A percentile compares a stretch with the other conserved stretches of the same genome.
These are phyloP conservation scores for Paxillus ammoniavirescens DNA, from an alignment of 768 basidiomycete species.

Conservation along the genomic window DNA sequence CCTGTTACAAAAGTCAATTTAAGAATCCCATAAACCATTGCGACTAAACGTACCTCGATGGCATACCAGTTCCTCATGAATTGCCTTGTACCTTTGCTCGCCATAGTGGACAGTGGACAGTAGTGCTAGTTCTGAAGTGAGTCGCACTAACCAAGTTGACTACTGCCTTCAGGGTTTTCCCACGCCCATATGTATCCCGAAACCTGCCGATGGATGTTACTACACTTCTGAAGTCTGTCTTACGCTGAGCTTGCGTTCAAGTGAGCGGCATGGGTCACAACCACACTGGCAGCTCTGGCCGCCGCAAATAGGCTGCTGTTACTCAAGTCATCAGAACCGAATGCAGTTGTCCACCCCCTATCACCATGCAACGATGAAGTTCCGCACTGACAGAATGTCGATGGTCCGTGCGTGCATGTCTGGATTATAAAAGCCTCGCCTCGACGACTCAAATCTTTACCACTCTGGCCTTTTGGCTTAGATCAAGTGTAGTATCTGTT, in stretches of 20 bases:
- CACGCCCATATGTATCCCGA: background rate
- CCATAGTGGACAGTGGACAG: conserved; percentile 22
- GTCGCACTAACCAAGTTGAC: background rate
- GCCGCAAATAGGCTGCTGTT: no score
- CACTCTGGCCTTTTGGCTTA: conserved; percentile 53
- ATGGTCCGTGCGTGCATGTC: no score
- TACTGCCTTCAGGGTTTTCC: background rate
- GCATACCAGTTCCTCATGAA: conserved; percentile 45
- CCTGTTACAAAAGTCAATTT: conserved; percentile 29
- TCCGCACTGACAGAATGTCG: no score
- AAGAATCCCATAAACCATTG: background rate
- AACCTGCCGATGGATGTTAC: background rate
- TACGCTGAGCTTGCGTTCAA: no score
- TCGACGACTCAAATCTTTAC: background rate
- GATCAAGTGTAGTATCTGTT: conserved; percentile 53
- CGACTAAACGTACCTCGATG: conserved; percentile 35
- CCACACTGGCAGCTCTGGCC: no score
- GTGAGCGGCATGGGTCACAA: no score
- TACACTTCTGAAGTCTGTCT: background rate
- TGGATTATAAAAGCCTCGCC: no score
- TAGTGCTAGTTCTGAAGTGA: background rate
- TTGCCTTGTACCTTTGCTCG: conserved; percentile 17
- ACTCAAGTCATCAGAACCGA: no score
- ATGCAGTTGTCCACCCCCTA: no score
- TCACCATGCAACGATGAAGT: no score